Base-by-base conservation (phyloP, 371 early-diverging fungal genomes). In the Rhizomucor miehei region DNA sequence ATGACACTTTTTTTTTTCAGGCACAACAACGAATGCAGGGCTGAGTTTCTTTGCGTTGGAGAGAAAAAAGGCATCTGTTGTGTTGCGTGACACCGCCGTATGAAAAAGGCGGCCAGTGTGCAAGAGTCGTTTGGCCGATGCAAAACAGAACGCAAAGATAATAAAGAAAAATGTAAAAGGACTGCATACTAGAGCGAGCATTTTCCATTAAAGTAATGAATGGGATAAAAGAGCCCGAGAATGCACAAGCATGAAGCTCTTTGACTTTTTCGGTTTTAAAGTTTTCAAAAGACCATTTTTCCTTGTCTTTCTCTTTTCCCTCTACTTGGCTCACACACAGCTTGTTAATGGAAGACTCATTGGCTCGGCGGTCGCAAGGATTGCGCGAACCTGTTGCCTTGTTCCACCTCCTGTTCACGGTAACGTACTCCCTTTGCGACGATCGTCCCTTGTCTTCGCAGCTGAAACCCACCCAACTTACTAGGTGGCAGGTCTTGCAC, bases 351-450 rank as follows among this genome's bases (percentile, higher is more conserved):
- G 19, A 41, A 12, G 41, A 19, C 41, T 41, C 41, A 41, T 51
- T 61, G 52, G 59, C 67, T 37, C 60, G 59, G 46, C 50, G 63
- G 41, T 58, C 65, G 10, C 59, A 56, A 55, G 57, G 58, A 9
- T 59, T 71, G 51, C 65, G 68, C 50, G 66, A 67, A 59, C 46
- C 63, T 44, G 58, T 67, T 9, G 51, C 62, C 13, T 52, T 54
- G 38, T 60, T 67, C 53, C 67, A 67, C 54, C 49, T 63, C 2
- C n/a, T 51, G 6, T 20, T 50, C 20, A 67, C 67, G 72, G 72
- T 65, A 65, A 56, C 12, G 3, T 12, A 23, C 37, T 4, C 40
- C 5, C 50, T 41, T 38, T 39, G 40, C 11, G 36, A 37, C 36
- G 21, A 38, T 35, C 44, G 20, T 24, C 25, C 35, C 36, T 43